phyloP scores from a whole-genome alignment of 257 asterid genomes.

The Buddleja alternifolia region DNA sequence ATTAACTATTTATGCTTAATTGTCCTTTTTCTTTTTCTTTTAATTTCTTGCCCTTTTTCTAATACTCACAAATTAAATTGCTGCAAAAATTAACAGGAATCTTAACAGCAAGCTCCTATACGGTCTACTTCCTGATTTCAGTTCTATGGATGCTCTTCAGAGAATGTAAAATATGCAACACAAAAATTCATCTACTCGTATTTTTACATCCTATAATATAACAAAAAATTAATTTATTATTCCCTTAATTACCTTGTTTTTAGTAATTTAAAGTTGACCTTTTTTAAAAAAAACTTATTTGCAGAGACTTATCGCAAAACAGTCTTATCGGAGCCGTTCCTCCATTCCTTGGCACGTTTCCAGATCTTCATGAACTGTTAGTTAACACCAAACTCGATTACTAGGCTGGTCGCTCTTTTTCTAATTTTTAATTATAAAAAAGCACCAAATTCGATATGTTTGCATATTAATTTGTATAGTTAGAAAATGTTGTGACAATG shows the following conservation, averaged over 20 bases:
- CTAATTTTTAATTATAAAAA: too few relatives aligned
- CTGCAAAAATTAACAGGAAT: slow-evolving; percentile 33
- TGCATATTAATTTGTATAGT: neutral
- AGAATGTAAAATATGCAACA: slow-evolving; percentile 34
- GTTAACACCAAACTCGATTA: slow-evolving; percentile 21
- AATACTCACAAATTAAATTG: neutral
- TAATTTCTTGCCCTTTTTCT: neutral
- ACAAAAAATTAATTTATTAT: too few relatives aligned
- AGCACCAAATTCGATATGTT: too few relatives aligned
- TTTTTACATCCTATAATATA: too few relatives aligned
- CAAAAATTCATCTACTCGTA: too few relatives aligned
- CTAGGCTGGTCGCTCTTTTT: too few relatives aligned
- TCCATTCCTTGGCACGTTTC: slow-evolving; percentile 45
- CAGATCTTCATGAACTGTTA: slow-evolving; percentile 48
- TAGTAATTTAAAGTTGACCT: neutral
- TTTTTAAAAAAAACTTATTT: neutral
- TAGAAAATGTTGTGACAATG: too few relatives aligned
- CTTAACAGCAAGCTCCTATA: slow-evolving; percentile 11
- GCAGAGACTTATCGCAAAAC: slow-evolving; percentile 49
- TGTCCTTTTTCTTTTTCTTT: too few relatives aligned
- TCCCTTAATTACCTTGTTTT: too few relatives aligned
- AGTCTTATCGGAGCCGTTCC: slow-evolving; percentile 42
- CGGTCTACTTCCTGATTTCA: slow-evolving; percentile 43
- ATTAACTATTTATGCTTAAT: too few relatives aligned
- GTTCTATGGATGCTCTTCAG: slow-evolving; percentile 53